Percentiles rank a stretch among this genome's conserved stretches.
phyloP scores from a whole-genome alignment of 2,329 filamentous ascomycete species.

The Penicillium verrucosum region DNA sequence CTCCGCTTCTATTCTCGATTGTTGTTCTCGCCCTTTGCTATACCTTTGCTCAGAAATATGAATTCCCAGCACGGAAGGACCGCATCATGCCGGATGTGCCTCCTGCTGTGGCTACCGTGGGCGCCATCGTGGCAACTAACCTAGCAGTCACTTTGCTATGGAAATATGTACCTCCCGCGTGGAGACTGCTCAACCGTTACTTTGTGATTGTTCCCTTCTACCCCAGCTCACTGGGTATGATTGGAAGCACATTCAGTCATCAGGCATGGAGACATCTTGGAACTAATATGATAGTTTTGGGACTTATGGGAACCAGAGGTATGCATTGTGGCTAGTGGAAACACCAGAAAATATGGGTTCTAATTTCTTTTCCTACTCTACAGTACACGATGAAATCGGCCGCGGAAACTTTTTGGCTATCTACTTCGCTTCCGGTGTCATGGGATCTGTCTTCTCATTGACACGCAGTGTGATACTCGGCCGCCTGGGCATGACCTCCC shows the following conservation, averaged over 20 bases:
- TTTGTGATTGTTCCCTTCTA: slow-evolving; percentile 53
- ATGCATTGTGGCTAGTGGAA: slow-evolving; percentile 14
- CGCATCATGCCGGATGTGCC: slow-evolving; percentile 51
- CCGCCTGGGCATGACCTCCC: slow-evolving; percentile 45
- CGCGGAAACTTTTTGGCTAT: slow-evolving; percentile 55
- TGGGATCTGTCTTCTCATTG: slow-evolving; percentile 49
- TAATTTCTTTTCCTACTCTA: background rate
- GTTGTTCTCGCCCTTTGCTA: slow-evolving; percentile 43
- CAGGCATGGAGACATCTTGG: slow-evolving; percentile 52
- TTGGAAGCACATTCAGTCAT: slow-evolving; percentile 58
- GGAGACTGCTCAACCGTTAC: slow-evolving; percentile 56
- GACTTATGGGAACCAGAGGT: slow-evolving; percentile 53
- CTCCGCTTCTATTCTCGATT: slow-evolving; percentile 41
- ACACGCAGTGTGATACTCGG: slow-evolving; percentile 43
- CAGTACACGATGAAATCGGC: slow-evolving; percentile 45
- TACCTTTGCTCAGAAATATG: slow-evolving; percentile 48
- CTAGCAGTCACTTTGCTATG: slow-evolving; percentile 51
- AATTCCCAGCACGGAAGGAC: slow-evolving; percentile 46
- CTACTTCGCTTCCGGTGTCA: slow-evolving; percentile 48
- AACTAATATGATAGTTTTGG: slow-evolving; percentile 54
- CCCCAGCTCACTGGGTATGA: slow-evolving; percentile 51
- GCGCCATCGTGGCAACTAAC: slow-evolving; percentile 51
- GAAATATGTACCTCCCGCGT: slow-evolving; percentile 51
- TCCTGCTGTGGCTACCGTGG: slow-evolving; percentile 52
- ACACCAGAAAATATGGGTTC: background rate